Evolutionary conservation across 202 grass and related monocot species (phyloP).

Genomic region (Zizania palustris): DNA sequence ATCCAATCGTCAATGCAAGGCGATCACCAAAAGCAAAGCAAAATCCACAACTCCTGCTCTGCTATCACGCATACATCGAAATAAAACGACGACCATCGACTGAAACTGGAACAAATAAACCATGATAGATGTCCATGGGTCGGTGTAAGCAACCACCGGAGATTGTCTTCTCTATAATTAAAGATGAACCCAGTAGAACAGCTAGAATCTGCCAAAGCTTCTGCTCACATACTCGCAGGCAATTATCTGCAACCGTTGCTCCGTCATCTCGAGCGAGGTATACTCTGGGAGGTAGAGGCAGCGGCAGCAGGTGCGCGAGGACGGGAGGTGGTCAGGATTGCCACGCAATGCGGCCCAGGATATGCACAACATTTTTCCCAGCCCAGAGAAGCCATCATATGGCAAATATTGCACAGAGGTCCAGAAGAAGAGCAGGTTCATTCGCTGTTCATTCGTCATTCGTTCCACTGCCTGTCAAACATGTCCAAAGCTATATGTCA

Average conservation of each 20-base stretch:
- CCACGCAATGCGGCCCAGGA: constrained; percentile 28
- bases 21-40: no score
- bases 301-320: constrained; percentile 63
- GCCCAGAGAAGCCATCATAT: constrained; percentile 53
- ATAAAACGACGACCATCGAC: no score
- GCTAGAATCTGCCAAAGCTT: constrained; percentile 51
- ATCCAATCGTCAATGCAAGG: no score
- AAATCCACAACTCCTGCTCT: no score
- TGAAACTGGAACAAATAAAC: no score
- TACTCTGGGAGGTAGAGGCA: constrained; percentile 53
- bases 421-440: constrained; percentile 73
- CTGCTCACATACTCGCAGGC: constrained; percentile 60
- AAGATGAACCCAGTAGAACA: background rate
- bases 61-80: no score
- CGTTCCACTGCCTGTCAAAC: constrained; percentile 46
- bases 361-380: constrained; percentile 48
- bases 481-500: no score
- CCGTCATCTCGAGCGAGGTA: constrained; percentile 46
- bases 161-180: no score
- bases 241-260: constrained; percentile 50
- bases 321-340: constrained; percentile 52
- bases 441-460: constrained; percentile 56
- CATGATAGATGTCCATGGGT: no score
- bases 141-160: no score
- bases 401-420: constrained; percentile 69